Conservation (phyloP, 257 asterid species). For the Solanum chmielewskii region DNA sequence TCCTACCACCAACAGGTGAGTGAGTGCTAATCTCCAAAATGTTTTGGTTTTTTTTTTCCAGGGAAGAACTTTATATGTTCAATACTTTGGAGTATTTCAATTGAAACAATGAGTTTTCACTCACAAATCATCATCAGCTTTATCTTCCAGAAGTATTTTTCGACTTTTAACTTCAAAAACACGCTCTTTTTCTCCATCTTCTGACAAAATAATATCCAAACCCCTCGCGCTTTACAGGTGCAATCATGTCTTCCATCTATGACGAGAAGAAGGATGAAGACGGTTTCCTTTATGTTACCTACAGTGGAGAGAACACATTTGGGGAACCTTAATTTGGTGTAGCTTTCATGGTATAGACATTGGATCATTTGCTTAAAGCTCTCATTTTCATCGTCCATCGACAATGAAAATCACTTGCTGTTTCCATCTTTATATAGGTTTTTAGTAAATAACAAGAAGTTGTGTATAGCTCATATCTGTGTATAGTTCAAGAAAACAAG, state of each 20-base stretch:
- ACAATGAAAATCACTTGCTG: neutral
- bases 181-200: neutral
- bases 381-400: neutral
- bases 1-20: slow-evolving; percentile 34
- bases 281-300: slow-evolving; percentile 20
- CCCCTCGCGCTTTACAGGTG: neutral
- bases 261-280: slow-evolving; percentile 19
- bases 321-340: slow-evolving; percentile 5
- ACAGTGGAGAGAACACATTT: slow-evolving; percentile 25
- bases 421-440: neutral
- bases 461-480: slow-evolving; percentile 1
- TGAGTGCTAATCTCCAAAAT: neutral
- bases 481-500: neutral
- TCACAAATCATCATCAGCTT: neutral
- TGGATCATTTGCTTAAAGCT: neutral
- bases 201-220: neutral
- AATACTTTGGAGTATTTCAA: neutral
- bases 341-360: neutral
- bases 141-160: neutral
- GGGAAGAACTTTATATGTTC: neutral
- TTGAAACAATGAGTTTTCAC: neutral
- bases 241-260: slow-evolving; percentile 17
- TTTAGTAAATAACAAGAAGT: neutral
- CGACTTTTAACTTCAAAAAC: neutral
- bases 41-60: neutral